A percentile compares a stretch with the other conserved stretches of the same genome.
Conservation (phyloP, 2,329 filamentous ascomycete species). For the Chaetothyriales sp. region DNA sequence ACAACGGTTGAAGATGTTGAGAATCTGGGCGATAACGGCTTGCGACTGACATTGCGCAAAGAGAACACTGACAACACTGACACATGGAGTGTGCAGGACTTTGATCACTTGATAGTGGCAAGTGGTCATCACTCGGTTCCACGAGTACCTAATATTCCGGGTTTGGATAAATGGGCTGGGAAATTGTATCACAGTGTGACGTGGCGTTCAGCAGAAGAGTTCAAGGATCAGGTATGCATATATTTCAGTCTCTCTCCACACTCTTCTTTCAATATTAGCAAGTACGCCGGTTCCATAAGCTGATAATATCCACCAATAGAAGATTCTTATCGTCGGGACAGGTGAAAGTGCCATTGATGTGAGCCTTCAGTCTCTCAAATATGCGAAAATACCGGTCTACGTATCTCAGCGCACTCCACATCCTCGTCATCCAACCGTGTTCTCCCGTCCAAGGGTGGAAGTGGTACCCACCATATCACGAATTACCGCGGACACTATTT, state of each 20-base stretch:
- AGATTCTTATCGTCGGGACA: neutral
- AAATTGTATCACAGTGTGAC: neutral
- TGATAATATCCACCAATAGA: neutral
- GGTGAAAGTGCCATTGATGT: constrained; percentile 2
- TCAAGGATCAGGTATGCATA: neutral
- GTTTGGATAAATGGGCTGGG: neutral
- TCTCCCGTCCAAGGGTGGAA: neutral
- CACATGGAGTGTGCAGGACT: neutral
- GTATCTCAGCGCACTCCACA: neutral
- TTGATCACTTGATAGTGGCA: neutral
- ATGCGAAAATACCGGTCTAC: neutral
- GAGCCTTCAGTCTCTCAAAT: neutral
- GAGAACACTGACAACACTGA: neutral
- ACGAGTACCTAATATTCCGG: neutral
- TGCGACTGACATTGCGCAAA: neutral
- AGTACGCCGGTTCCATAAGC: neutral
- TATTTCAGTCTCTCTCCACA: neutral
- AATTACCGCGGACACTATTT: neutral
- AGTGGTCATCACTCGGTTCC: neutral
- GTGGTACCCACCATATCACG: neutral
- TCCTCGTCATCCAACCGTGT: neutral
- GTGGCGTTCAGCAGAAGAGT: neutral
- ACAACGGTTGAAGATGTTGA: neutral
- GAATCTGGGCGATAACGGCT: neutral
- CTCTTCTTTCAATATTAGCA: too few species aligned